phyloP scores from a whole-genome alignment of 805 yeast species.

The Millerago galiae region DNA sequence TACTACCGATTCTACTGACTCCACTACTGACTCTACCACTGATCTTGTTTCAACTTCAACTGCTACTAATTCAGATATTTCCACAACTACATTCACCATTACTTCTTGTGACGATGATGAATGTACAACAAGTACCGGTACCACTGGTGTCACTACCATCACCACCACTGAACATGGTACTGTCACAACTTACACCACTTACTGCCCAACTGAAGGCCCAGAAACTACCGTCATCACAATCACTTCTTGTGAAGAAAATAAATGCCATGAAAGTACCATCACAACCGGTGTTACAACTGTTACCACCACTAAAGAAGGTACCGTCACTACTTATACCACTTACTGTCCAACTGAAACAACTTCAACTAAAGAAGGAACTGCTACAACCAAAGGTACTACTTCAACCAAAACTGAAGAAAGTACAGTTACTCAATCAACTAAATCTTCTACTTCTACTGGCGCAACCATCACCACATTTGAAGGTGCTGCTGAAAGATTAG shows the following conservation, averaged over 20 bases:
- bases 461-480: neutral
- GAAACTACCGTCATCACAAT: neutral
- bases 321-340: constrained; percentile 1
- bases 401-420: neutral
- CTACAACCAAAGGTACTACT: no score
- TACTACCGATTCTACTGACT: no score
- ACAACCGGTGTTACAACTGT: constrained; percentile 3
- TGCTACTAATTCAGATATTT: neutral
- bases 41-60: neutral
- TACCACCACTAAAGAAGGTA: neutral
- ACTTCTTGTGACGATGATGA: constrained; percentile 1
- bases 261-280: neutral
- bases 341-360: constrained; percentile 2
- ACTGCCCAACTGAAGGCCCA: neutral
- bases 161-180: neutral
- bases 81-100: neutral
- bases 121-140: neutral
- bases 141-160: neutral
- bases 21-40: no score
- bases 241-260: neutral
- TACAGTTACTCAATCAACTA: neutral
- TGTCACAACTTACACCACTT: neutral
- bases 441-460: neutral
- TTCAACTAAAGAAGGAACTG: no score
- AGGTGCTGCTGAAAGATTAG: constrained; percentile 1